Evolutionary conservation across 352 stramenopile species (phyloP), one percentile per base, ranked within the genome.

Genomic region (Phytophthora pinifolia): DNA sequence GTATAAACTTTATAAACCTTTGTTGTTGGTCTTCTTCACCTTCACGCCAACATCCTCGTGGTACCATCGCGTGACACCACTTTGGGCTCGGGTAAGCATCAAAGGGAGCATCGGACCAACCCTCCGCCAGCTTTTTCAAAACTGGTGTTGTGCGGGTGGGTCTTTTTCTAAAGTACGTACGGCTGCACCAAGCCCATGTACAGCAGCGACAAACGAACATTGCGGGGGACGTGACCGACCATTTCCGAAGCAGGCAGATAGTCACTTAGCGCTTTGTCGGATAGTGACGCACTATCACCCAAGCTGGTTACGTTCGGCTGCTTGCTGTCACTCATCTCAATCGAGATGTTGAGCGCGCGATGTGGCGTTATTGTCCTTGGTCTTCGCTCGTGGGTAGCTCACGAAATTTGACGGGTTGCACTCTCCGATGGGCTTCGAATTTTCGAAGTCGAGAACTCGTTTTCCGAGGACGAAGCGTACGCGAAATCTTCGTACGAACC

Each of bases 401-500:
- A 83, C 84, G 67, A 88, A 97, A 10, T 74, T 90, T 10, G 44
- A 80, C 7, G 92, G 92, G 17, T 80, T 80, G 72, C 93, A 98
- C 9, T 76, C 54, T n/a, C 67, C 62, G 20, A 84, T 77, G 9
- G 79, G 76, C 46, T 72, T 63, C 4, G 66, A 54, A n/a, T 59
- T 67, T 72, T 63, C 4, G 66, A 54, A n/a, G 60, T 67, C 8
- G 64, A 73, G 54, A 66, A 81, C 20, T 47, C 25, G 31, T 88
- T 86, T 47, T 93, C 80, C 86, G 86, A 96, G 4, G 79, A 92
- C 2, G 67, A 76, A 6, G 90, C 89, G 67, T 98, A 98, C 0
- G 73, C 88, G 90, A 92, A 98, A 72, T 99, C 96, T 70, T 99
- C 95, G 90, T 98, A 98, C 6, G 93, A 95, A 41, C 96, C 96